Percentiles rank a stretch among this genome's conserved stretches.
phyloP scores from a whole-genome alignment of 1,139 yeast species.

The Nakaseomyces kungkrabaensis region DNA sequence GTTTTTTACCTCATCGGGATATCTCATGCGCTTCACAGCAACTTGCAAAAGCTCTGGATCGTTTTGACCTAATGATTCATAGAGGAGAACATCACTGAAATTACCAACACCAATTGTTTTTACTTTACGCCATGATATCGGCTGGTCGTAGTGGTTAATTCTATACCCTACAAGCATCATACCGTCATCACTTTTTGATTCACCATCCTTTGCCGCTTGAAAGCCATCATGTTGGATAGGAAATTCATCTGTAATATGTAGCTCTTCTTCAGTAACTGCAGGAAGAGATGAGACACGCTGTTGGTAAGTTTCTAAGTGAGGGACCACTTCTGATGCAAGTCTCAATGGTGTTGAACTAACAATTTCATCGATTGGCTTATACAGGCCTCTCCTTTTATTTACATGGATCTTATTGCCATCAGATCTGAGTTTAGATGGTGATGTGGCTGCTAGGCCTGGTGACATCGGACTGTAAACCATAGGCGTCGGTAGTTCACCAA shows the following conservation, averaged over 20 bases:
- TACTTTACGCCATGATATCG: constrained; percentile 25
- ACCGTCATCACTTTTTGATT: not conserved
- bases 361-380: not conserved
- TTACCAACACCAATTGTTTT: constrained; percentile 46
- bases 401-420: constrained; percentile 1
- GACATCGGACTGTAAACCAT: constrained; percentile 22
- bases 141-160: constrained; percentile 16
- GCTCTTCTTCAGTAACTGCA: constrained; percentile 16
- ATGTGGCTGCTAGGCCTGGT: constrained; percentile 12
- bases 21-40: constrained; percentile 32
- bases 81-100: constrained; percentile 49
- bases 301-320: constrained; percentile 4
- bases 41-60: constrained; percentile 18
- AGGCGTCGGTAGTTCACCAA: constrained; percentile 23
- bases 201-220: constrained; percentile 17
- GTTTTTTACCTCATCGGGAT: constrained; percentile 17
- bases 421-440: constrained; percentile 9
- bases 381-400: not conserved
- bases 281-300: constrained; percentile 23
- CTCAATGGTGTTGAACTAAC: not conserved
- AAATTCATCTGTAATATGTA: constrained; percentile 2
- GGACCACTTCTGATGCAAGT: constrained; percentile 1
- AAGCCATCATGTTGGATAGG: constrained; percentile 2
- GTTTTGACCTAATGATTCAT: constrained; percentile 24
- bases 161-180: constrained; percentile 18